Base-by-base conservation (phyloP, 306 rosid genomes). In the Hippophae rhamnoides region DNA sequence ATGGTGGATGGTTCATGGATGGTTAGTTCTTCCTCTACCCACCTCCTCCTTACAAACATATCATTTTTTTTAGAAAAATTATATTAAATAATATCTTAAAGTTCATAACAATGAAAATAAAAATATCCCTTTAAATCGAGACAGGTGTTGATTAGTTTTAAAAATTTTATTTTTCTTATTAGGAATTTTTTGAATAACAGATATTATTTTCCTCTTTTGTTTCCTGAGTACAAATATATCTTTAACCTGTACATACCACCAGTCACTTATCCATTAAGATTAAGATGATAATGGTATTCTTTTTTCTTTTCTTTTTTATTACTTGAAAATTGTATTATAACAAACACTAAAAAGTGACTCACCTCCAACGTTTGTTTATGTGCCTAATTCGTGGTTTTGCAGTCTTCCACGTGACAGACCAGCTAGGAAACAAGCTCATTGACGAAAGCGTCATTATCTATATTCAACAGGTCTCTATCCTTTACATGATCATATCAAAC, bases 1-100 rank as follows among this genome's bases (percentile, higher is more conserved):
- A 88, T 48, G 97, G 99, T 66, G 95, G 95, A 68, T 92, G 99
- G 97, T 78, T 86, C 58, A 92, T 88, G 99, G 99, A 88, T 56
- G 95, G 99, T 88, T 41, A 74, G 89, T 76, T 7, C 47, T 47
- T 18, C 41, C 11, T 10, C 41, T n/a, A 5, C 41, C 2, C 7
- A 44, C 8, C 62, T 47, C 56, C 13, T 44, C 41, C 26, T 4
- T 5, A 13, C 11, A 61, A 53, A 27, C 41, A 7, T 10, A 18
- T 5, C 7, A 38, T 49, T 9, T 5, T 8, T 12, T 12, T 13
- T 12, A 13, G 7, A 46, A 59, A 71, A 74, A 70, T 26, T 57
- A 43, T 40, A 61, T 57, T 4, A 31, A 31, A 31, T 31, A 31
- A 31, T 4, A 31, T 4, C 38, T 4, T 2, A 31, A 4, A 18